These are phyloP conservation scores for Exophiala sp. DNA, from an alignment of 2,329 filamentous ascomycete genomes.

Conservation along the genomic window DNA sequence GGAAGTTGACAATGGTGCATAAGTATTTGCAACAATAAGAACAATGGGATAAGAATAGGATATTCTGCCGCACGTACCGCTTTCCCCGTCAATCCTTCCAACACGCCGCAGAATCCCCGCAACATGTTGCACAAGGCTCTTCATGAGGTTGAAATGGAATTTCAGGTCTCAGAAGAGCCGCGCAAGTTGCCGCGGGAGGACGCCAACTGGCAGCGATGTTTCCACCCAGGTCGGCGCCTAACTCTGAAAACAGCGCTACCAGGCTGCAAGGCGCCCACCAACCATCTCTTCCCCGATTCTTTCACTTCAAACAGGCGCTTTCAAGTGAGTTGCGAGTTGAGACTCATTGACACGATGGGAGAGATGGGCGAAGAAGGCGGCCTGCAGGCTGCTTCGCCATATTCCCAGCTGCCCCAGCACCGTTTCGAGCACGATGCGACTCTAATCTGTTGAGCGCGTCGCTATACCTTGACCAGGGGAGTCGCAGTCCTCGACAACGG, in stretches of 20 bases:
- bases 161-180: slow-evolving; percentile 18
- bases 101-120: slow-evolving; percentile 16
- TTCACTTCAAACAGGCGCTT: slow-evolving; percentile 25
- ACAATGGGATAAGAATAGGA: slow-evolving; percentile 21
- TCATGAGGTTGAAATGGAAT: slow-evolving; percentile 5
- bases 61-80: slow-evolving; percentile 21
- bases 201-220: slow-evolving; percentile 21
- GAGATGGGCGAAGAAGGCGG: slow-evolving; percentile 8
- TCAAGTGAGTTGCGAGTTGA: slow-evolving; percentile 16
- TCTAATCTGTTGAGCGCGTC: not conserved
- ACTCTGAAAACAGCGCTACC: slow-evolving; percentile 23
- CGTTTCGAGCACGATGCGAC: slow-evolving; percentile 4
- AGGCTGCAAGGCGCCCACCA: slow-evolving; percentile 27
- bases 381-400: slow-evolving; percentile 20
- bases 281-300: slow-evolving; percentile 17
- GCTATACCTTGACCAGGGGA: not conserved
- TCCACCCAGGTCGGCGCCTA: slow-evolving; percentile 23
- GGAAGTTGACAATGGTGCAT: slow-evolving; percentile 7
- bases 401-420: slow-evolving; percentile 11
- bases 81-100: slow-evolving; percentile 13
- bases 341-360: slow-evolving; percentile 8
- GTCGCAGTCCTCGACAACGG: not conserved
- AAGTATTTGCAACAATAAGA: slow-evolving; percentile 15
- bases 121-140: slow-evolving; percentile 19
- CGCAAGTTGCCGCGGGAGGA: slow-evolving; percentile 18